Evolutionary conservation across 495 filamentous ascomycete species (phyloP), one percentile per base, ranked within the genome.

Genomic region (Coniosporium apollinis): DNA sequence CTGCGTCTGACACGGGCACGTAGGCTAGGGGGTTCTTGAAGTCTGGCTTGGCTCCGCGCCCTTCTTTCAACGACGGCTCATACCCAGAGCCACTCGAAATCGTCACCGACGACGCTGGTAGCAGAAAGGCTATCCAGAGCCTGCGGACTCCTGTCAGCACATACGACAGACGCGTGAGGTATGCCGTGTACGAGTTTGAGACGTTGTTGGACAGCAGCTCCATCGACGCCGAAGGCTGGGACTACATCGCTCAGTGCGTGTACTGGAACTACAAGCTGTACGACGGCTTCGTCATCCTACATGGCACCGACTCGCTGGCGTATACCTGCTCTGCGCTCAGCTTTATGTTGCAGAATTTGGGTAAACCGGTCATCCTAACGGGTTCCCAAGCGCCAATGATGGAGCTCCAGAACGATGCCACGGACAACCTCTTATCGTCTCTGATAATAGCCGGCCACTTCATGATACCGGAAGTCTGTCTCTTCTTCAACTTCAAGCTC

Each of bases 371-470:
- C 32, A 76, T 96, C 34, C 60, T 96, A 13, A 94, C 84, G 7
- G 87, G 85, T 0, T 84, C 82, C 1, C 89, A 97, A 58, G 79
- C 85, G 0, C 81, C 84, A 16, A 97, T 97, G 67, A 73, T 87
- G 19, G 77, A 86, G 35, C 68, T 94, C 14, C 84, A 94, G 51
- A 92, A 77, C 24, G 89, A 97, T 56, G 89, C 89, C 4, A 82
- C 83, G n/a, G 86, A 94, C 56, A 97, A 97, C 47, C 64, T 97
- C 10, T 76, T 97, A 8, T 81, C 82, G 19, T 84, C 83, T 15
- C 64, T 96, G 36, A 86, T 94, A 49, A 81, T 97, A 40, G 89
- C 89, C 5, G 87, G 86, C 30, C 89, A 91, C 37, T 97, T 94
- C 56, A 81, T 84, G 61, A 85, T 97, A 43, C 86, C 89, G 0